phyloP scores from a whole-genome alignment of 108 stramenopile species.

The Cyclotella sp. region DNA sequence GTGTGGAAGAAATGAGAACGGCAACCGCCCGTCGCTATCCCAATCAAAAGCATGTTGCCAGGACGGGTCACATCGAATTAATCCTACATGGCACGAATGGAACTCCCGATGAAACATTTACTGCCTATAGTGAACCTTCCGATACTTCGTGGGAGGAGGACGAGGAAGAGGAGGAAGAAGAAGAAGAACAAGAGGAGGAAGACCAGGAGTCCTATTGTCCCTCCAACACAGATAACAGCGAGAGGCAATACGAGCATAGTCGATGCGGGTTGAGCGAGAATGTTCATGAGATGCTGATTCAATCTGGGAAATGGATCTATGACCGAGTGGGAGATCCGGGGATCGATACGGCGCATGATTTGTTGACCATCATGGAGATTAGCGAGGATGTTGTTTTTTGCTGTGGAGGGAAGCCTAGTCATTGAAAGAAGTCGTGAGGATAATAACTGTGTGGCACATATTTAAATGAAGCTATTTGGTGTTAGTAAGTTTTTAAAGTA shows the following conservation, averaged over 20 bases:
- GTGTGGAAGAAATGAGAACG: background rate
- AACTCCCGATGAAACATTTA: background rate
- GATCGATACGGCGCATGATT: background rate
- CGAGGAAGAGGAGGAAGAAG: background rate
- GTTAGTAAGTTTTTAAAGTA: no score
- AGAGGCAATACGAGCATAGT: background rate
- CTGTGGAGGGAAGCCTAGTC: no score
- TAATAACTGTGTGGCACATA: no score
- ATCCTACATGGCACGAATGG: background rate
- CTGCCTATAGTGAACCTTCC: background rate
- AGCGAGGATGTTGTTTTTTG: background rate
- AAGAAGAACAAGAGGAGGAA: background rate
- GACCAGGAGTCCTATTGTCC: background rate
- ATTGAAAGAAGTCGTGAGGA: no score
- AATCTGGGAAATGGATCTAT: slow-evolving; percentile 1
- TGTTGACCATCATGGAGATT: background rate
- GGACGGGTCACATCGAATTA: background rate
- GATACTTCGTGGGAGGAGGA: background rate
- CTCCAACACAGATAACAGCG: no score
- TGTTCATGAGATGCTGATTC: background rate
- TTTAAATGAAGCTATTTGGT: no score
- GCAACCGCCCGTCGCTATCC: background rate
- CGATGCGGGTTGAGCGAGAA: slow-evolving; percentile 3
- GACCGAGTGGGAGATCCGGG: background rate
- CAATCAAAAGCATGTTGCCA: background rate